These are phyloP conservation scores for Sherardia arvensis DNA, from an alignment of 257 asterid species.

Conservation along the genomic window DNA sequence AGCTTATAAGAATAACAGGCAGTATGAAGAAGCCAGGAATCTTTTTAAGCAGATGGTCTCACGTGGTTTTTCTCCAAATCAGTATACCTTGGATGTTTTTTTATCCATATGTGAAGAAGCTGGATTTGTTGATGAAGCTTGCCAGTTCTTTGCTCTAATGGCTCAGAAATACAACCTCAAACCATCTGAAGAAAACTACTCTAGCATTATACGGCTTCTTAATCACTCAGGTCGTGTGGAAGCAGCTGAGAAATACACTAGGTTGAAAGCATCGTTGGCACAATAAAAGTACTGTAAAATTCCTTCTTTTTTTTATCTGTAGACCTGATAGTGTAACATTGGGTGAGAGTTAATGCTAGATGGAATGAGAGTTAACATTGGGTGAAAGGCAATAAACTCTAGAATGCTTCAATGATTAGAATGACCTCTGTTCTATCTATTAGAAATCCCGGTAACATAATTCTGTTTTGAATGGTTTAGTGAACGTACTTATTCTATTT, in stretches of 20 bases:
- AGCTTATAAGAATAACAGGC: constrained; percentile 46
- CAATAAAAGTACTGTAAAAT: background rate
- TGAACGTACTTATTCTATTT: background rate
- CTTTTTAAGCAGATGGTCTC: constrained; percentile 57
- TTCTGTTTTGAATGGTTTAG: background rate
- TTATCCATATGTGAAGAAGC: constrained; percentile 53
- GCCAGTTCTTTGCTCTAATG: constrained; percentile 41
- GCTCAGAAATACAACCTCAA: constrained; percentile 39
- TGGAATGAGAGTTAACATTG: background rate
- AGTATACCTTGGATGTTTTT: constrained; percentile 54
- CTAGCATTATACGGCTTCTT: constrained; percentile 45
- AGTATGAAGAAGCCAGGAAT: constrained; percentile 39
- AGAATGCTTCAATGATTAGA: background rate
- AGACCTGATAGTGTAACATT: background rate
- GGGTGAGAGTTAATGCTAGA: too few relatives aligned
- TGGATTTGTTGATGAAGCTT: constrained; percentile 70
- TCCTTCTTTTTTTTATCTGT: background rate
- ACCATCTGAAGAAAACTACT: constrained; percentile 65
- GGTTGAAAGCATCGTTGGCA: constrained; percentile 37
- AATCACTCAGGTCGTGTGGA: constrained; percentile 37
- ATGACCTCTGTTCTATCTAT: background rate
- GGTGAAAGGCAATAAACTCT: background rate
- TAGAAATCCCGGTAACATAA: background rate
- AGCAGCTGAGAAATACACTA: constrained; percentile 54
- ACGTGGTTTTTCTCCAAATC: constrained; percentile 62